These are phyloP conservation scores for Macrotyloma uniflorum DNA, from an alignment of 306 rosid genomes.

Conservation along the genomic window DNA sequence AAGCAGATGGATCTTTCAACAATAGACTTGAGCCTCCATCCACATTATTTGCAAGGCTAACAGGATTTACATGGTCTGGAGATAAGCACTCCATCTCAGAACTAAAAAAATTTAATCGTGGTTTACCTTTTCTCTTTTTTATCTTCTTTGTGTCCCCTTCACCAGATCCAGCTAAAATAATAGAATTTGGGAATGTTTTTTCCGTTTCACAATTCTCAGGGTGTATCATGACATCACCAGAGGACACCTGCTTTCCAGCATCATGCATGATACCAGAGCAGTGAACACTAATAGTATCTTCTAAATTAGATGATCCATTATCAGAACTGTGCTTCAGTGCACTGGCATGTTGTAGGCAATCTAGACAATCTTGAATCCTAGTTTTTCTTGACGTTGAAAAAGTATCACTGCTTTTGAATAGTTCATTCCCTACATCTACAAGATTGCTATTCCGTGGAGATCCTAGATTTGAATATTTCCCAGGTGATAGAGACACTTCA, in stretches of 20 bases:
- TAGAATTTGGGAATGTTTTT: slow-evolving; percentile 33
- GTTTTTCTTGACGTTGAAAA: slow-evolving; percentile 48
- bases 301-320: slow-evolving; percentile 36
- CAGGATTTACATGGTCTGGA: slow-evolving; percentile 40
- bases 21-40: slow-evolving; percentile 41
- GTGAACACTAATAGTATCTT: slow-evolving; percentile 43
- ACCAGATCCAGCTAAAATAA: slow-evolving; percentile 43
- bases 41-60: slow-evolving; percentile 37
- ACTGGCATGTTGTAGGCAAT: slow-evolving; percentile 41
- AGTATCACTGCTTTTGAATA: slow-evolving; percentile 38
- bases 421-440: slow-evolving; percentile 41
- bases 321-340: slow-evolving; percentile 45
- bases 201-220: slow-evolving; percentile 47
- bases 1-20: slow-evolving; percentile 43
- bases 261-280: slow-evolving; percentile 32
- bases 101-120: slow-evolving; percentile 48
- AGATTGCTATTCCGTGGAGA: slow-evolving; percentile 40
- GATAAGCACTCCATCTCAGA: slow-evolving; percentile 37
- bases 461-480: slow-evolving; percentile 42
- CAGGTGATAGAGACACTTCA: slow-evolving; percentile 43
- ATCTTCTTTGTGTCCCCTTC: slow-evolving; percentile 42
- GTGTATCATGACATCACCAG: slow-evolving; percentile 39
- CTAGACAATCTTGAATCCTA: slow-evolving; percentile 40
- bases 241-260: slow-evolving; percentile 39
- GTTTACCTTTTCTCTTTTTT: slow-evolving; percentile 47